phyloP scores from a whole-genome alignment of 495 filamentous ascomycete species.

The Penicillium canariense region DNA sequence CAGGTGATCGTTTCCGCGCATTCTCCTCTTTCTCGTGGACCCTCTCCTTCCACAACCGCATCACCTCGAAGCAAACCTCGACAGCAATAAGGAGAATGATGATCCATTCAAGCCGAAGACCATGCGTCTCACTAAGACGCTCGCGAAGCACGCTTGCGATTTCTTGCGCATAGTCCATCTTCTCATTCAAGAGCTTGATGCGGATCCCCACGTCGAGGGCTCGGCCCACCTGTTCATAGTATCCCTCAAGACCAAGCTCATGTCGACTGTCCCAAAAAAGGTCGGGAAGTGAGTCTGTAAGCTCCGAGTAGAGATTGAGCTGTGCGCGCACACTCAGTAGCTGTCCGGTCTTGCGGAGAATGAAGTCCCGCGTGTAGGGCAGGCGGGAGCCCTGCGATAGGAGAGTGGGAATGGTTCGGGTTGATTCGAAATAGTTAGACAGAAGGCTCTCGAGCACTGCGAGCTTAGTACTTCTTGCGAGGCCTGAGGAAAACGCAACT shows the following conservation, averaged over 20 bases:
- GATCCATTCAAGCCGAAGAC: slow-evolving; percentile 89
- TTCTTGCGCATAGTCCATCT: slow-evolving; percentile 96
- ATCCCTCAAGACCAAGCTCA: slow-evolving; percentile 83
- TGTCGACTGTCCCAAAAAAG: slow-evolving; percentile 93
- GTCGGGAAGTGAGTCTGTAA: slow-evolving; percentile 93
- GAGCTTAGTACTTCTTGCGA: slow-evolving; percentile 94
- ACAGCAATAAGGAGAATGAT: slow-evolving; percentile 93
- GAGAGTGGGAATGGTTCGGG: slow-evolving; percentile 70
- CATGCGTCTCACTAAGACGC: slow-evolving; percentile 84
- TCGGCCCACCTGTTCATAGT: slow-evolving; percentile 89
- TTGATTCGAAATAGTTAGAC: slow-evolving; percentile 78
- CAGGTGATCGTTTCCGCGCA: slow-evolving; percentile 13
- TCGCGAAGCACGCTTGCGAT: slow-evolving; percentile 88
- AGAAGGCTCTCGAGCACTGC: slow-evolving; percentile 89
- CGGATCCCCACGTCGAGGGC: slow-evolving; percentile 90
- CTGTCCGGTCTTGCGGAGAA: slow-evolving; percentile 90
- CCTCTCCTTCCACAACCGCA: slow-evolving; percentile 58
- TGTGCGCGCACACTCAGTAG: slow-evolving; percentile 88
- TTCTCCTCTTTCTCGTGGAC: slow-evolving; percentile 47
- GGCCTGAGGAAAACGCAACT: slow-evolving; percentile 91
- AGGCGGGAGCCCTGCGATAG: slow-evolving; percentile 63
- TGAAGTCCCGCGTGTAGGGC: slow-evolving; percentile 71
- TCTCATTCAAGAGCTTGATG: slow-evolving; percentile 90
- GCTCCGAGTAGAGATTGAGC: slow-evolving; percentile 93
- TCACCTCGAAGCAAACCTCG: slow-evolving; percentile 74